Evolutionary conservation across 2,329 filamentous ascomycete species (phyloP), one percentile per base, ranked within the genome.

Genomic region (Penicillium oxalicum): DNA sequence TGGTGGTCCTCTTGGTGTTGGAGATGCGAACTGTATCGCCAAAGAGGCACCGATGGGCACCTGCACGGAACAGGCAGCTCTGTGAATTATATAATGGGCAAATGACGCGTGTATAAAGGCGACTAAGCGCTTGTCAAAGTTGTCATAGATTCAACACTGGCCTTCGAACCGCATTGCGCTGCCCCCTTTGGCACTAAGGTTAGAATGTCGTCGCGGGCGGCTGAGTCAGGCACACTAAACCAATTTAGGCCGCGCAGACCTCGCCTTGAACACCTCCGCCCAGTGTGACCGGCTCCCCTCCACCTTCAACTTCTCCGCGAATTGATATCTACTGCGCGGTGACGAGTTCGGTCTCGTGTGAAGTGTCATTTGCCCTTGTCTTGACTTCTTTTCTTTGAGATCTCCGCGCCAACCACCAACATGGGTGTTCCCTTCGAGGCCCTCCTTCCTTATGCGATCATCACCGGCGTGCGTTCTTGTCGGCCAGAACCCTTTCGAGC

Each of bases 361-460:
- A 38, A 29, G 37, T 51, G 29, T 41, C 35, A 6, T 28, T 12
- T 37, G 29, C 11, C 29, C 32, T n/a, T 24, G 9, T 26, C 38
- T 38, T 28, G 26, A 26, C 27, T 33, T 25, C 24, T 35, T 33
- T 27, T 24, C 28, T 32, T 38, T 32, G 29, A 36, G 33, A 45
- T 26, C 9, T 33, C 34, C 45, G 11, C 38, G 38, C 49, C 40
- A 51, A 40, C 44, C 25, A 40, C 48, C 56, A 58, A 55, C 56
- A 83, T 83, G 82, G 80, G 80, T 69, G 79, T 85, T 54, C 82
- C 82, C 39, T 84, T 84, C 67, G 82, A 85, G 72, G 77, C 81
- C 57, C 69, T 84, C 57, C 64, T 84, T 60, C 81, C 81, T 42
- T 84, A 83, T 65, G 81, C 74, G 59, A 79, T 84, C 64, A 81